Percentiles rank a stretch among this genome's conserved stretches.
These are phyloP conservation scores for Wickerhamiella spandovensis DNA, from an alignment of 805 yeast species.

Conservation along the genomic window DNA sequence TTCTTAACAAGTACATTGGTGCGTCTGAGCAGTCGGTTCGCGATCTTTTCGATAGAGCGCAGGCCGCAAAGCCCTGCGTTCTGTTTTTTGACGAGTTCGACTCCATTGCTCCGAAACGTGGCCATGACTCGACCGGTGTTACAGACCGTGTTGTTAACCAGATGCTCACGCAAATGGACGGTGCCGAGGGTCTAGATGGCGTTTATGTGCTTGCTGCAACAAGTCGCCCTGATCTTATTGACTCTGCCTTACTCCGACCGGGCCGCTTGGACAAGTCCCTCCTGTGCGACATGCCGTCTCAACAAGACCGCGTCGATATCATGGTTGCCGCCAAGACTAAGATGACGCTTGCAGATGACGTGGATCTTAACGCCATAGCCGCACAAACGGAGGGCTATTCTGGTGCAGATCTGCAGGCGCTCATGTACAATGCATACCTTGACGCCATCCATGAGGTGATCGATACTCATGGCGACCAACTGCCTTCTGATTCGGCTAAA, in stretches of 20 bases:
- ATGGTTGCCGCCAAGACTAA: slow-evolving; percentile 39
- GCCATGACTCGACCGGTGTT: slow-evolving; percentile 95
- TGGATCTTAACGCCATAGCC: slow-evolving; percentile 45
- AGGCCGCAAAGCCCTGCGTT: slow-evolving; percentile 87
- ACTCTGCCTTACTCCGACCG: slow-evolving; percentile 86
- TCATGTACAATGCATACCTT: slow-evolving; percentile 81
- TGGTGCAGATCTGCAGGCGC: slow-evolving; percentile 91
- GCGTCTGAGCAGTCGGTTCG: slow-evolving; percentile 93
- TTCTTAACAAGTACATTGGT: slow-evolving; percentile 88
- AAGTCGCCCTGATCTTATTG: slow-evolving; percentile 88
- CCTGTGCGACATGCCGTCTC: slow-evolving; percentile 74
- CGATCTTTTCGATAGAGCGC: slow-evolving; percentile 87
- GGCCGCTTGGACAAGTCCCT: slow-evolving; percentile 91
- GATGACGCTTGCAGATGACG: slow-evolving; percentile 43
- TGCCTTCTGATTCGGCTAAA: neutral
- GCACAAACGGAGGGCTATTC: slow-evolving; percentile 59
- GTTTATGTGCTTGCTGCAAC: slow-evolving; percentile 96
- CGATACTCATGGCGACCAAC: slow-evolving; percentile 17
- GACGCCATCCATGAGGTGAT: slow-evolving; percentile 53
- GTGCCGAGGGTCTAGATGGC: slow-evolving; percentile 95
- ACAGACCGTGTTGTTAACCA: slow-evolving; percentile 97
- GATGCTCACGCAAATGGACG: slow-evolving; percentile 95
- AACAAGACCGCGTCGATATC: slow-evolving; percentile 61
- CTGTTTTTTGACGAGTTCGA: slow-evolving; percentile 92
- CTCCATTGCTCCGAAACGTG: slow-evolving; percentile 93